phyloP scores from a whole-genome alignment of 2,329 filamentous ascomycete species.

The Erysiphe neolycopersici region DNA sequence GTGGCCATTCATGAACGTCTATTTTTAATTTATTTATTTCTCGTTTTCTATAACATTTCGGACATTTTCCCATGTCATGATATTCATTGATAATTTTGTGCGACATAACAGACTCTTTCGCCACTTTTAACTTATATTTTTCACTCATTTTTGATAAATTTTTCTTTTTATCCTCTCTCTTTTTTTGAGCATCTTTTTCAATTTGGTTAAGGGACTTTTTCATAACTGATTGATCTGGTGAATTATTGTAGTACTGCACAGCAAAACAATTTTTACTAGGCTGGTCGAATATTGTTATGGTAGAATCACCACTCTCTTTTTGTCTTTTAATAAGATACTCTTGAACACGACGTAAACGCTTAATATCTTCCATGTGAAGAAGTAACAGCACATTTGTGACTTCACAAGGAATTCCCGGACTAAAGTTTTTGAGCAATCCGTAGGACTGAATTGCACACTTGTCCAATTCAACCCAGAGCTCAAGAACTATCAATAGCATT shows the following conservation, averaged over 20 bases:
- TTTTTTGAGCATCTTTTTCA: constrained; percentile 13
- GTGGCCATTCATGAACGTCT: constrained; percentile 20
- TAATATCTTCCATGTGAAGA: constrained; percentile 20
- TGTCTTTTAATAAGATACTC: constrained; percentile 19
- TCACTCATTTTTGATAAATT: constrained; percentile 2
- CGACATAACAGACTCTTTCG: constrained; percentile 11
- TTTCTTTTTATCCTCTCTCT: constrained; percentile 14
- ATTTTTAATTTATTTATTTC: constrained; percentile 18
- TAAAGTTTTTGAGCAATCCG: constrained; percentile 23
- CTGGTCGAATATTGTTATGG: constrained; percentile 21
- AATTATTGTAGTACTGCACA: constrained; percentile 2
- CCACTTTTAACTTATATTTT: constrained; percentile 15
- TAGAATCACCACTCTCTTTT: constrained; percentile 2
- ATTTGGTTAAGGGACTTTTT: constrained; percentile 10
- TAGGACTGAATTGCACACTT: constrained; percentile 16
- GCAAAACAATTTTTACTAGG: constrained; percentile 15
- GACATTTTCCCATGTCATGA: constrained; percentile 16
- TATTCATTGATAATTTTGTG: constrained; percentile 13
- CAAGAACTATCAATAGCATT: constrained; percentile 26
- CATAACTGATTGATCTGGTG: background rate
- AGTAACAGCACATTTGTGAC: constrained; percentile 29
- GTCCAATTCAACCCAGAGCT: constrained; percentile 32
- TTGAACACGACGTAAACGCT: constrained; percentile 22
- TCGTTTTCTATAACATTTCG: constrained; percentile 17
- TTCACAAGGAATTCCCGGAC: constrained; percentile 22